Base-by-base conservation (phyloP, 345 rosid genomes). In the Populus deltoides region DNA sequence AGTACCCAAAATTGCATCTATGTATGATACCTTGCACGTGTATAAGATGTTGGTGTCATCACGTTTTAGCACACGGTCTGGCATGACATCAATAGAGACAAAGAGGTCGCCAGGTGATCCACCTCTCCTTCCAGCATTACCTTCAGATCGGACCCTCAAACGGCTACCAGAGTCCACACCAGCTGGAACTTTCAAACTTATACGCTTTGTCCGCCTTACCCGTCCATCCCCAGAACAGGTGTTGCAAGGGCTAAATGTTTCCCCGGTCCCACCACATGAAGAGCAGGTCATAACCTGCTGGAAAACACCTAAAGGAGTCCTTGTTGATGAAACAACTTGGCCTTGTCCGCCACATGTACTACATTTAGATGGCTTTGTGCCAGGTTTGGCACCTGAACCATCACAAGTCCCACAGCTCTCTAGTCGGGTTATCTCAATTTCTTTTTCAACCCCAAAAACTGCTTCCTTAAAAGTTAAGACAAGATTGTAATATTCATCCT, bases 131-230 rank as follows among this genome's bases (percentile, higher is more conserved):
- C 99, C 98, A 8, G 98, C 92, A 83, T 89, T 97, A 18, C 99
- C 99, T 83, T 97, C 99, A 11, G 94, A 92, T 36, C 97, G 88
- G 11, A 94, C 98, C 86, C 98, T 90, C 81, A 97, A 87, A 78
- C 97, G 91, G 83, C 98, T 97, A 22, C 98, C 98, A 0, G 94
- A 85, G 78, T 97, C 99, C 33, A 97, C 99, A 77, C 99, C 99
- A 2, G 99, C 92, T 0, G 97, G 99, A 35, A 97, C 95, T 82
- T 97, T 94, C 53, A 97, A 86, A 83, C 97, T 97, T 38, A 97
- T 97, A 41, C 97, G 84, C 82, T 94, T 97, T 0, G 97, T 90
- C 86, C 79, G 90, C 81, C 98, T 90, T 43, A 92, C 96, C 29
- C 97, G 90, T 35, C 97, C 97, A 66, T 94, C 99, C 61, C 98